Evolutionary conservation across 805 yeast species (phyloP), one percentile per base, ranked within the genome.

Genomic region (Wickerhamiella parazyma): DNA sequence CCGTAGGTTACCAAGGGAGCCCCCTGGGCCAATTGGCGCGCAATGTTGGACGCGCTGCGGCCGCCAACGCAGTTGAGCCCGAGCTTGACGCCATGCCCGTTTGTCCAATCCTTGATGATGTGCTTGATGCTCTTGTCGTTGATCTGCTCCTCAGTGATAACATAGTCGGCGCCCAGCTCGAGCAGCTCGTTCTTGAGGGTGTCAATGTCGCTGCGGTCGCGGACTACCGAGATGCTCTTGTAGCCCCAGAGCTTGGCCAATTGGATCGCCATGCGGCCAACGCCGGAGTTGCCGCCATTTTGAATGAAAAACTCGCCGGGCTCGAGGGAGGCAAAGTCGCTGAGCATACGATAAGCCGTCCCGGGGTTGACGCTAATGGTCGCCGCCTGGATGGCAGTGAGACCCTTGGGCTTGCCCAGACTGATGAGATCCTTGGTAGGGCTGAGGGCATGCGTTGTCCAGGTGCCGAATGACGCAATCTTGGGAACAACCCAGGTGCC

Each of bases 31-130:
- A 91, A 69, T 59, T 86, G 89, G 52, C 95, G 71, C 8, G 94
- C 89, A 52, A 91, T 69, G 34, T 79, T 79, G 0, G 94, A 70
- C 17, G 85, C 74, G 29, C 85, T 79, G 48, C 80, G 72, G 26
- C 99, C 99, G 44, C 98, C 96, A 28, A 93, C 89, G 55, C 94
- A 83, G 63, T 91, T 91, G 51, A 91, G 67, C 1, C 85, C 99
- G 41, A 91, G 67, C 59, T 74, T 78, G 52, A 89, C 72, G 53
- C 75, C 72, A 14, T 63, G 59, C 35, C 64, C 57, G 24, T 45
- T 45, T 19, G 70, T 57, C 60, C 65, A 55, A 26, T 66, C 65
- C 38, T 65, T 53, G 47, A 80, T 72, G 41, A 73, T 72, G 14
- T 72, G 67, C 38, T 74, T 73, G 56, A 83, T 81, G 20, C 72